Base-by-base conservation (phyloP, 192 early-diverging fungal genomes). In the Rhizoclosmatium sp. region DNA sequence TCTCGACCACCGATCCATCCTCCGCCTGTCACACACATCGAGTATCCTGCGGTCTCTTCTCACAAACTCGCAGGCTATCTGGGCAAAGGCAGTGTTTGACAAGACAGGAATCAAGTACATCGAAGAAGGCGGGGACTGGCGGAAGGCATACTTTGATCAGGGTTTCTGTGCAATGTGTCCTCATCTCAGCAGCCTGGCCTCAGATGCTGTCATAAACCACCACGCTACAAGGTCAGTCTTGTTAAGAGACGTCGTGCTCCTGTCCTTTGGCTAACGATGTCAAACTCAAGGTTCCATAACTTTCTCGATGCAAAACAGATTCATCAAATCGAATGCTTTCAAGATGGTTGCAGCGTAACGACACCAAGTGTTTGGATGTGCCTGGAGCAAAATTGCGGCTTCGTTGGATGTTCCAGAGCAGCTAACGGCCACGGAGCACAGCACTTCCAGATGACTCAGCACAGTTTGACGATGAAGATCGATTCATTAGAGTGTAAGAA, bases 121-220 rank as follows among this genome's bases (percentile, higher is more conserved):
- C 60, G 10, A 62, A 5, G 60, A 62, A 40, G 60, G 60, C 39
- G 60, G 60, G 5, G 39, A 62, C 21, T 62, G 60, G 60, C 60
- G 60, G 60, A 21, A 62, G 21, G 60, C 60, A 21, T 62, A 31
- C 39, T 62, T 62, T 62, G 60, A 62, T 40, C 7, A 21, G 14
- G 60, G 7, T 7, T 62, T 62, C 60, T 40, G 60, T 40, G 23
- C 10, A 0, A 5, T 19, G 7, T 62, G 60, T 40, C 60, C 60
- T 7, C 60, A 62, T 23, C 23, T 62, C 5, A 19, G 10, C 4
- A 62, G 4, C 21, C 9, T 62, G 7, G 7, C 60, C 4, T 21
- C 9, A 7, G 21, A 21, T 5, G 60, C 7, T 7, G 39, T 31
- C 21, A 40, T 62, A 7, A 62, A 62, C 7, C 10, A 62, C 10